Base-by-base conservation (phyloP, 2,329 filamentous ascomycete genomes). In the Helotiales sp. region DNA sequence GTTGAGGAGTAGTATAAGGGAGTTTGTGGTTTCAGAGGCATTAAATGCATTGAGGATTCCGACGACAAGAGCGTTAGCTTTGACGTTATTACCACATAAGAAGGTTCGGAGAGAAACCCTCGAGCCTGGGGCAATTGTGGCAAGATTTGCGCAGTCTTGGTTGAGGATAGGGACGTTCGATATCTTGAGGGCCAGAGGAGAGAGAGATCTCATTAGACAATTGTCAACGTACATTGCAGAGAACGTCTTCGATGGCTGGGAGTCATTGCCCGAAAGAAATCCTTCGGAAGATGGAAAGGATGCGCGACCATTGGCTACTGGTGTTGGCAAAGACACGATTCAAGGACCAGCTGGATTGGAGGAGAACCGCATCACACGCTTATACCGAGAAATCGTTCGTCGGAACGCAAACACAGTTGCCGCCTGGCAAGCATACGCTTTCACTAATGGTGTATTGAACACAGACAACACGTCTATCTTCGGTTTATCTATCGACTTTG, bases 401-500 rank as follows among this genome's bases (percentile, higher is more conserved):
- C 84, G 90, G 30, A 99, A 97, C 70, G 95, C 95, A 1, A 80
- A 82, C 58, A 96, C 90, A 0, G 93, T 98, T 1, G 95, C 95
- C 10, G 84, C 88, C 65, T 98, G 95, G 93, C 96, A 99, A 76
- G 92, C 91, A 0, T 98, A 98, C 69, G 95, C 91, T n/a, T 99
- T 99, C 76, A 98, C 96, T 82, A 99, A 99, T 69, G 95, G 95
- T 46, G 95, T 99, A 3, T 79, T 99, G 57, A 99, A 99, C 74
- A 98, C 95, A 0, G 95, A 99, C 71, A 99, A 99, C 72, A 99
- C 95, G 0, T 96, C 92, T 0, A 82, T 99, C 51, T 87, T 87
- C 55, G 95, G 95, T 0, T 77, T 99, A 0, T 93, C 89, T 5
- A 88, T 99, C 62, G 95, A 99, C 74, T 99, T 93, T 70, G 95